Evolutionary conservation across 1,139 yeast species (phyloP).

Genomic region (Candida albicans): DNA sequence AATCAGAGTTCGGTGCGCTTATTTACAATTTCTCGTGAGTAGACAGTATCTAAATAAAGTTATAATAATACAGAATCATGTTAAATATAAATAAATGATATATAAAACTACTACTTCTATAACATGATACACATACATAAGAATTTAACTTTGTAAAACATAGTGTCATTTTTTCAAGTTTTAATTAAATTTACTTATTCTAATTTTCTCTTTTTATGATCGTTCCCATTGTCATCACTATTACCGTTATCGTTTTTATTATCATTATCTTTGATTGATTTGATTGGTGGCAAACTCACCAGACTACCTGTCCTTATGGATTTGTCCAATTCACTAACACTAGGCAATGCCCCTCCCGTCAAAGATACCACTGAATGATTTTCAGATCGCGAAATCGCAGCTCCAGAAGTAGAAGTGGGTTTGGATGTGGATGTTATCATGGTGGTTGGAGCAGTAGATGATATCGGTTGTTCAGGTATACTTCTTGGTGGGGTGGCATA

Average conservation of each 20-base stretch:
- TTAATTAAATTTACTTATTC: slow-evolving; percentile 1
- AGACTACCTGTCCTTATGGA: slow-evolving; percentile 22
- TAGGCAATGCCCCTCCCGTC: slow-evolving; percentile 22
- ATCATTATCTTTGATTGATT: neutral
- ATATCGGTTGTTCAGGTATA: slow-evolving; percentile 4
- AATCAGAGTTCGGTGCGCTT: too few species aligned
- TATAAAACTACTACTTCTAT: too few species aligned
- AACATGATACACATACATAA: too few species aligned
- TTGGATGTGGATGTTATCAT: neutral
- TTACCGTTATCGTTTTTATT: neutral
- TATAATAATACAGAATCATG: too few species aligned
- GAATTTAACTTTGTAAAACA: too few species aligned
- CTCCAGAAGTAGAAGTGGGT: neutral
- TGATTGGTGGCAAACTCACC: slow-evolving; percentile 10
- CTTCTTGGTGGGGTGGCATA: slow-evolving; percentile 9
- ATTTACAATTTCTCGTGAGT: too few species aligned
- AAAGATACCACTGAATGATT: too few species aligned
- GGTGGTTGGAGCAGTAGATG: neutral
- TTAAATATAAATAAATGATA: too few species aligned
- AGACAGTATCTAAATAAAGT: too few species aligned
- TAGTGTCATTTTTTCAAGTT: too few species aligned
- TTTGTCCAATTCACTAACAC: slow-evolving; percentile 40
- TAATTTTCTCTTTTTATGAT: slow-evolving; percentile 11
- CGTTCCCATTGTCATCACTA: slow-evolving; percentile 4
- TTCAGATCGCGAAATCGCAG: too few species aligned